Conservation (phyloP, 768 basidiomycete species). For the Mycena epipterygia region DNA sequence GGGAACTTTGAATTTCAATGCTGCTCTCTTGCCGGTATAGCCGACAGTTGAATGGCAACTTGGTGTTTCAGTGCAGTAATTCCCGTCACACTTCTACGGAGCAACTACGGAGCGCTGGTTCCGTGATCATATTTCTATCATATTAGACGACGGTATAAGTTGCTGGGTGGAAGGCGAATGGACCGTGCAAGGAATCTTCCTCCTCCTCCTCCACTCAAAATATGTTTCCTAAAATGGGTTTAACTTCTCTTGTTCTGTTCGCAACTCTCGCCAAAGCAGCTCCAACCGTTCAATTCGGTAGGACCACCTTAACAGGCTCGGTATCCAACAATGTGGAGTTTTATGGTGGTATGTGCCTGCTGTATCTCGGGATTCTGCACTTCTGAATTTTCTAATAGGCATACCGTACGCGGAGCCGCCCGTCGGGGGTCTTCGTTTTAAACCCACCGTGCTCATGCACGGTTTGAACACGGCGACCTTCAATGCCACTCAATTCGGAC, state of each 20-base stretch:
- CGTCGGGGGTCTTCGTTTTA: slow-evolving; percentile 44
- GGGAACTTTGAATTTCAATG: too few relatives aligned
- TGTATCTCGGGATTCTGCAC: background rate
- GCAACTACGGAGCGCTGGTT: too few relatives aligned
- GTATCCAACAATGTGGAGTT: background rate
- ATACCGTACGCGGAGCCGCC: slow-evolving; percentile 50
- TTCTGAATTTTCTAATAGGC: slow-evolving; percentile 19
- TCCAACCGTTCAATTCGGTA: slow-evolving; percentile 12
- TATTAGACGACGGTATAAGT: too few relatives aligned
- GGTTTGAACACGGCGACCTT: slow-evolving; percentile 40
- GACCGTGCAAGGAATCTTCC: too few relatives aligned
- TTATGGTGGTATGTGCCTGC: slow-evolving; percentile 1
- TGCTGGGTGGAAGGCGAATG: too few relatives aligned
- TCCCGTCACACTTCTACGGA: too few relatives aligned
- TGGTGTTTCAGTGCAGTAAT: too few relatives aligned
- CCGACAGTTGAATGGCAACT: too few relatives aligned
- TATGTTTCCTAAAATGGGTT: background rate
- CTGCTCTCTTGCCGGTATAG: too few relatives aligned
- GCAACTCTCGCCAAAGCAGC: background rate
- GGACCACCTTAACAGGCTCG: slow-evolving; percentile 2
- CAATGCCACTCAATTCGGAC: slow-evolving; percentile 45
- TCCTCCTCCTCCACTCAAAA: too few relatives aligned
- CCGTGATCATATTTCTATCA: too few relatives aligned
- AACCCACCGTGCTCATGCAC: slow-evolving; percentile 40
- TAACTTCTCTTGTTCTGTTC: background rate